phyloP scores from a whole-genome alignment of 352 stramenopile species.

The Phytophthora lateralis region DNA sequence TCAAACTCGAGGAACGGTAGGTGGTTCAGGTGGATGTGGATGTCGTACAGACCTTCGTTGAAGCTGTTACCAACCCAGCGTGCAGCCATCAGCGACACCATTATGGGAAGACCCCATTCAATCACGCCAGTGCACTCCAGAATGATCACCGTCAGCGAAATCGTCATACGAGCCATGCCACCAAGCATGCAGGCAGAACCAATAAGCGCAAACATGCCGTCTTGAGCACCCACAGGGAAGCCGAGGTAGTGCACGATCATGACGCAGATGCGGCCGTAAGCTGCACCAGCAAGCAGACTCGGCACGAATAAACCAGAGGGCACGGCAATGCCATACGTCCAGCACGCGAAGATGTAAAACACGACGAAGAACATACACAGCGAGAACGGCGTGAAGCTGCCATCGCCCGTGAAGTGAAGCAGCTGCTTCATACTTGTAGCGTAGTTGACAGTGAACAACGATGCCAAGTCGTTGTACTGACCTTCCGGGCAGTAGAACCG shows the following conservation, averaged over 20 bases:
- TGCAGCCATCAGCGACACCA: slow-evolving; percentile 97
- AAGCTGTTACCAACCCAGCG: slow-evolving; percentile 98
- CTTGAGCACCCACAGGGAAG: slow-evolving; percentile 71
- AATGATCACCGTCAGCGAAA: slow-evolving; percentile 98
- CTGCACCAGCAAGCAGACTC: slow-evolving; percentile 94
- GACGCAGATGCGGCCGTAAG: slow-evolving; percentile 90
- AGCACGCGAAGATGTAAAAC: slow-evolving; percentile 93
- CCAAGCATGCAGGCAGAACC: slow-evolving; percentile 95
- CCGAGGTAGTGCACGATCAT: slow-evolving; percentile 64
- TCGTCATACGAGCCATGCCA: slow-evolving; percentile 98
- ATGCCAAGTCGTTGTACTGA: slow-evolving; percentile 98
- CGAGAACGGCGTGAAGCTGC: slow-evolving; percentile 93
- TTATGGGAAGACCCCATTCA: slow-evolving; percentile 98
- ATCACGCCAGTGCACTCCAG: slow-evolving; percentile 98
- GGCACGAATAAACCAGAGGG: slow-evolving; percentile 97
- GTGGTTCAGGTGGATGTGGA: slow-evolving; percentile 97
- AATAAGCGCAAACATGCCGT: slow-evolving; percentile 97
- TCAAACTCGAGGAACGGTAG: slow-evolving; percentile 97
- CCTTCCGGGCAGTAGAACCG: slow-evolving; percentile 95
- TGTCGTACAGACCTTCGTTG: slow-evolving; percentile 99
- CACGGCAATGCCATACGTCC: slow-evolving; percentile 97
- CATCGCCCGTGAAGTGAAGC: slow-evolving; percentile 93
- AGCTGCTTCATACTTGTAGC: slow-evolving; percentile 96
- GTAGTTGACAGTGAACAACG: slow-evolving; percentile 95
- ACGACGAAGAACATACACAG: slow-evolving; percentile 96